phyloP scores from a whole-genome alignment of 169 alveolate genomes.

The Plasmodium relictum region DNA sequence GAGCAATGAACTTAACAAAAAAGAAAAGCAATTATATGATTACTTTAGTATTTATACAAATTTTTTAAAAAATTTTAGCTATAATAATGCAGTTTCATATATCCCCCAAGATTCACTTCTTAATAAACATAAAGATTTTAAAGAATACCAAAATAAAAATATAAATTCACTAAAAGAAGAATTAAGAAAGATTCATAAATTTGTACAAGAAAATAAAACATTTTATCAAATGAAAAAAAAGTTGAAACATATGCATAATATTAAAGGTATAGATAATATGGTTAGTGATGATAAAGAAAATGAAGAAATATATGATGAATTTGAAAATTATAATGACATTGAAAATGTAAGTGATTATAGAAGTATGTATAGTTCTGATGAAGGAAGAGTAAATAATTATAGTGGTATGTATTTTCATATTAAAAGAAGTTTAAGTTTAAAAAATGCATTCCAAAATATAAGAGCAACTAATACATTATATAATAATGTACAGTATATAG shows the following conservation, averaged over 20 bases:
- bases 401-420: constrained; percentile 43
- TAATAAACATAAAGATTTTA: constrained; percentile 21
- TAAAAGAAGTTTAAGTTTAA: constrained; percentile 15
- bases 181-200: constrained; percentile 8
- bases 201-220: constrained; percentile 21
- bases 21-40: constrained; percentile 45
- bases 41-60: constrained; percentile 43
- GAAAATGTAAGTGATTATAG: background rate
- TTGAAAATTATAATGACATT: background rate
- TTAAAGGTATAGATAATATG: constrained; percentile 5
- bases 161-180: constrained; percentile 20
- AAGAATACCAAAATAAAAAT: constrained; percentile 4
- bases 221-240: constrained; percentile 30
- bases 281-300: background rate
- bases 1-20: background rate
- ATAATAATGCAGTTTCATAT: constrained; percentile 9
- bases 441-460: constrained; percentile 22
- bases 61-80: constrained; percentile 17
- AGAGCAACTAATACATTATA: background rate
- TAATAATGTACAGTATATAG: constrained; percentile 21
- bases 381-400: background rate
- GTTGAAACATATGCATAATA: constrained; percentile 28
- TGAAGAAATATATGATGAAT: constrained; percentile 2
- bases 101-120: background rate
- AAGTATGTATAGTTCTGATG: background rate